Conservation (phyloP, 2,329 filamentous ascomycete genomes). For the Trichoderma breve region DNA sequence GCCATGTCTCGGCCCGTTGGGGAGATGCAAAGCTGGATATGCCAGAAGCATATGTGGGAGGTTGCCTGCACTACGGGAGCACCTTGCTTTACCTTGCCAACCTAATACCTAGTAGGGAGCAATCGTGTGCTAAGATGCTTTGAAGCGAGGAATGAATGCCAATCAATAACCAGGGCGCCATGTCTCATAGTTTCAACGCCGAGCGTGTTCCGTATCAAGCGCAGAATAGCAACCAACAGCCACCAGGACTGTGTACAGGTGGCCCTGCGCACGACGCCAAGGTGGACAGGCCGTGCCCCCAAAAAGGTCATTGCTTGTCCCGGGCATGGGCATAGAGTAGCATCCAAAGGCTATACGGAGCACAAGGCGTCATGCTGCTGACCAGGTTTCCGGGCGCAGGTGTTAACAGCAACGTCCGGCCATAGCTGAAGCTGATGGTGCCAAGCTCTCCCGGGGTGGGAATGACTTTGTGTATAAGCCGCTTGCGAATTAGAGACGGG, state of each 20-base stretch:
- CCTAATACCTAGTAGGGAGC: neutral
- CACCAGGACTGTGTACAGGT: neutral
- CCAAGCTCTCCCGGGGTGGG: too few relatives aligned
- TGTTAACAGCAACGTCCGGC: neutral
- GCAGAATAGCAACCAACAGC: neutral
- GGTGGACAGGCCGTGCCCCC: neutral
- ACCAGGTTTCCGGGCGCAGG: neutral
- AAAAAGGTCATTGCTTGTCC: neutral
- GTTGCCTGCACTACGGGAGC: neutral
- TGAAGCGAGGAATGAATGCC: constrained; percentile 4
- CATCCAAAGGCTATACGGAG: neutral
- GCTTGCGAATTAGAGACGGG: neutral
- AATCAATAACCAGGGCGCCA: neutral
- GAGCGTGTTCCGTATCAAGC: neutral
- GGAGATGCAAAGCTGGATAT: constrained; percentile 1
- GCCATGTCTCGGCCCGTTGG: constrained; percentile 16
- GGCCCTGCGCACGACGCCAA: neutral
- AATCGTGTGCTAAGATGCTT: neutral
- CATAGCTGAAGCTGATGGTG: neutral
- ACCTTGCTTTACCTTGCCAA: neutral
- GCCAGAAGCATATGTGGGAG: neutral
- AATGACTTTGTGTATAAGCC: neutral
- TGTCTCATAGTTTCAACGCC: neutral
- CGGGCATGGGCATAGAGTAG: neutral
- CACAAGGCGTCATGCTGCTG: neutral